A percentile compares a stretch with the other conserved stretches of the same genome.
These are phyloP conservation scores for Terfezia claveryi DNA, from an alignment of 495 filamentous ascomycete species.

Conservation along the genomic window DNA sequence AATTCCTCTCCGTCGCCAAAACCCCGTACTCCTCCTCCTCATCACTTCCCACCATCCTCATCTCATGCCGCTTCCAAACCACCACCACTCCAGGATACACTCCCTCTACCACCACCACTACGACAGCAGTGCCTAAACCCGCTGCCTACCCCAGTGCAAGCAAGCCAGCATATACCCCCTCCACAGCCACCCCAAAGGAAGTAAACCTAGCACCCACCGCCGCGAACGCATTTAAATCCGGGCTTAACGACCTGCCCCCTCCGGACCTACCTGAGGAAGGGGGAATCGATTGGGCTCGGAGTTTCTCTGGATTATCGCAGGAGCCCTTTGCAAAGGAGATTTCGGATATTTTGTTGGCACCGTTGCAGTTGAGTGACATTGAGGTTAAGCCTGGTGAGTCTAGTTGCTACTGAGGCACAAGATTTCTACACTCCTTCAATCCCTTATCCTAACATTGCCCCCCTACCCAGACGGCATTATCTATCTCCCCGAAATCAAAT, in stretches of 20 bases:
- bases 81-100: no score
- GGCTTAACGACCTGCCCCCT: slow-evolving; percentile 31
- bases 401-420: not conserved
- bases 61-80: not conserved
- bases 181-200: no score
- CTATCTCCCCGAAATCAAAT: slow-evolving; percentile 97
- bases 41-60: not conserved
- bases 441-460: not conserved
- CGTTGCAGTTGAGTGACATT: slow-evolving; percentile 49
- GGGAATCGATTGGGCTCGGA: slow-evolving; percentile 74
- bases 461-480: slow-evolving; percentile 60
- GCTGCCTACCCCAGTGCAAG: no score
- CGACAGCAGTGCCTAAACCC: no score
- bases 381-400: slow-evolving; percentile 49
- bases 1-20: not conserved
- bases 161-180: no score
- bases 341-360: slow-evolving; percentile 44
- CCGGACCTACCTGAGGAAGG: slow-evolving; percentile 8
- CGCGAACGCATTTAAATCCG: slow-evolving; percentile 10
- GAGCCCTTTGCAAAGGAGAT: slow-evolving; percentile 57
- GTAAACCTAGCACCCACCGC: slow-evolving; percentile 23
- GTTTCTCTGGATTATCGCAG: slow-evolving; percentile 67
- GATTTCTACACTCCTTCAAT: not conserved
- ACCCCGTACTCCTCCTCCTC: not conserved
- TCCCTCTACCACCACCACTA: not conserved